Evolutionary conservation across 2,329 filamentous ascomycete species (phyloP).

Genomic region (Chrysoporthe deuterocubensis): DNA sequence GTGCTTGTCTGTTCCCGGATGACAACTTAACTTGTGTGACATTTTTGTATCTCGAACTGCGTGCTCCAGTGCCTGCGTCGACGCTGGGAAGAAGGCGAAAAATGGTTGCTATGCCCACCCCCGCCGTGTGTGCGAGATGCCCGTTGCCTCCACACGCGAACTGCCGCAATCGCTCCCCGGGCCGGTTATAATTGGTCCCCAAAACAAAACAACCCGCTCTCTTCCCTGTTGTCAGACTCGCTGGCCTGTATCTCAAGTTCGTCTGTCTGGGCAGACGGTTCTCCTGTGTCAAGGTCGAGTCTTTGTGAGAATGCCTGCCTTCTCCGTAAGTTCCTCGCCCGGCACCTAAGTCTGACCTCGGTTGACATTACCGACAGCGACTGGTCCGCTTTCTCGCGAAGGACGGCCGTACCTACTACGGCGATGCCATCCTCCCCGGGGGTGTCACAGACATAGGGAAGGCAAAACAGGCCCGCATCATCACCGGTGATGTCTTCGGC

Average conservation of each 20-base stretch:
- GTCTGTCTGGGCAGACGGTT: neutral
- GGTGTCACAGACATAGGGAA: conserved; percentile 65
- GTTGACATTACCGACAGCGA: conserved; percentile 50
- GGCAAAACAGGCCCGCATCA: conserved; percentile 63
- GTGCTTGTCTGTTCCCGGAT: no score
- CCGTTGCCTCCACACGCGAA: neutral
- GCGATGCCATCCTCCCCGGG: conserved; percentile 70
- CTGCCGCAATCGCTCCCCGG: conserved; percentile 5
- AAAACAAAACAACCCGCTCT: neutral
- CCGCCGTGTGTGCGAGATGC: neutral
- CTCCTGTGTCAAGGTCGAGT: neutral
- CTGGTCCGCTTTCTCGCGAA: conserved; percentile 75
- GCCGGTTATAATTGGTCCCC: neutral
- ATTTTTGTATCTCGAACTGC: neutral
- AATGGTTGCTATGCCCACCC: neutral
- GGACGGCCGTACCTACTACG: conserved; percentile 72
- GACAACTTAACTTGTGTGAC: neutral
- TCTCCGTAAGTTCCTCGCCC: conserved; percentile 30
- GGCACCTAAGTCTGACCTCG: neutral
- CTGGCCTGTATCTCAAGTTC: neutral
- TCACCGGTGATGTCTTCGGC: conserved; percentile 69
- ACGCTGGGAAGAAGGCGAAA: neutral
- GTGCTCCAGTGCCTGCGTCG: neutral
- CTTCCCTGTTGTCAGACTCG: neutral
- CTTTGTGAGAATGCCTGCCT: conserved; percentile 29